Base-by-base conservation (phyloP, 2,329 filamentous ascomycete species). In the Sordariomycetes sp. region DNA sequence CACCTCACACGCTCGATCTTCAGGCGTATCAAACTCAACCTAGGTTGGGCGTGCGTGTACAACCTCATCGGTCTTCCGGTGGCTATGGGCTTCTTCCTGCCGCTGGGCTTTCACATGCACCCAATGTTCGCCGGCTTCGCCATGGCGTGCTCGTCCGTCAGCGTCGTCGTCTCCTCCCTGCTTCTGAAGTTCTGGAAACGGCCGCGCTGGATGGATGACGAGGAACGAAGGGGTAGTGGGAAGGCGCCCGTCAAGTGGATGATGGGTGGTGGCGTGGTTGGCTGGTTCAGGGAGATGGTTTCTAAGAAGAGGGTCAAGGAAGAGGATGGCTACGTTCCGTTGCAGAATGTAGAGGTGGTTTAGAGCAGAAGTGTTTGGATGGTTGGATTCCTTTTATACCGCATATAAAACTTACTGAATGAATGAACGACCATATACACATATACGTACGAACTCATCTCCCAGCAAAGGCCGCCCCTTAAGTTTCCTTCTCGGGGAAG, bases 81-180 rank as follows among this genome's bases (percentile, higher is more conserved):
- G 48, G 92, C 92, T 26, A 96, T 96, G 92, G 92, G 92, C 17
- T 63, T 96, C 47, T 93, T 96, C 65, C 66, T 98, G 5, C 90
- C 92, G 1, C 77, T 94, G 44, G 92, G 90, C 21, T 75, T 84
- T 40, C 80, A 87, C 48, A 67, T 96, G 43, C 92, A 94, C 46
- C 88, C 92, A 17, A 90, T 96, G 80, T 87, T 88, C 32, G 92
- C 92, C 2, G 88, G 87, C 15, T 86, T 85, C 4, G 92, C 92
- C 32, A 96, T 98, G 88, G 90, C 88, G 2, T 77, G 73, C 43
- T 92, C 83, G 38, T 90, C 82, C 44, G 86, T 98, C 30, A 92
- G 82, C 39, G 92, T 98, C 4, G 90, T 96, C 1, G 67, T 80
- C 5, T 88, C 81, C 55, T 86, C 80, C 46, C 63, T 98, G 36